A percentile compares a stretch with the other conserved stretches of the same genome.
These are phyloP conservation scores for Globisporangium cylindrosporum DNA, from an alignment of 352 stramenopile genomes.

Conservation along the genomic window DNA sequence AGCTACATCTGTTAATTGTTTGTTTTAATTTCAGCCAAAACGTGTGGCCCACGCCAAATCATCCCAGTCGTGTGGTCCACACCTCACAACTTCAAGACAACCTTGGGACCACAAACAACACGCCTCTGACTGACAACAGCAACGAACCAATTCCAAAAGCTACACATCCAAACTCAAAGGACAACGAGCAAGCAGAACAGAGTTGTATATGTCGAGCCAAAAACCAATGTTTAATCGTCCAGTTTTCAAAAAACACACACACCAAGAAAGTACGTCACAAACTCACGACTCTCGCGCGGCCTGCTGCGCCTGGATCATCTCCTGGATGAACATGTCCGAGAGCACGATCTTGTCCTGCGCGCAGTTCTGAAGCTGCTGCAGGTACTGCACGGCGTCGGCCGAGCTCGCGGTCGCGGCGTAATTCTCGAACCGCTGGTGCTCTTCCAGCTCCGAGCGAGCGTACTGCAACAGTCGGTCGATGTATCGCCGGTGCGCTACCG, in stretches of 20 bases:
- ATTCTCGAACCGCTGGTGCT: conserved; percentile 77
- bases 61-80: not conserved
- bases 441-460: conserved; percentile 64
- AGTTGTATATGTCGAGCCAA: not conserved
- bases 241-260: not conserved
- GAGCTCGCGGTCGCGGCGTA: conserved; percentile 74
- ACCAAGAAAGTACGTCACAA: not conserved
- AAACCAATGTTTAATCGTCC: not conserved
- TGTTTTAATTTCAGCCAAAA: not conserved
- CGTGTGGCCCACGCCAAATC: not conserved
- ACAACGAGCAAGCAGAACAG: not conserved
- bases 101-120: not conserved
- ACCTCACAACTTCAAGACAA: conserved; percentile 6
- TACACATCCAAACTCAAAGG: not conserved
- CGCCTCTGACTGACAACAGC: not conserved
- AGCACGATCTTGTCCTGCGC: conserved; percentile 87
- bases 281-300: conserved; percentile 71
- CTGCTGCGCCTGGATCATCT: conserved; percentile 80
- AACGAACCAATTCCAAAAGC: not conserved
- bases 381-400: conserved; percentile 78
- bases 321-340: conserved; percentile 83
- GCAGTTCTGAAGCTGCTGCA: conserved; percentile 84
- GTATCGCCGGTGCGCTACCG: conserved; percentile 69
- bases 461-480: conserved; percentile 63
- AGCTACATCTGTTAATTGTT: no score